Conservation (phyloP, 2,329 filamentous ascomycete species). For the Cyanodermella asteris region DNA sequence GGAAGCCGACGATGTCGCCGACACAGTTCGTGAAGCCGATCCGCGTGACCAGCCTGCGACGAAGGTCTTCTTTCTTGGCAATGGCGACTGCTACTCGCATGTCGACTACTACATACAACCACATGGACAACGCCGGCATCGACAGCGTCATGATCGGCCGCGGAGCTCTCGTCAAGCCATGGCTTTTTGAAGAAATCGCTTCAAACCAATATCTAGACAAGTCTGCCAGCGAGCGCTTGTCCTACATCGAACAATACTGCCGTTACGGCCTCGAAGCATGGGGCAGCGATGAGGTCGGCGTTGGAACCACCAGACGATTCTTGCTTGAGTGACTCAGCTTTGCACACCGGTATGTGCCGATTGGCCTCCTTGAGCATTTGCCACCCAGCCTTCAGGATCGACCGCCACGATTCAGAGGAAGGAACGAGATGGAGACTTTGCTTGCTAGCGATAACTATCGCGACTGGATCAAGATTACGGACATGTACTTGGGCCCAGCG, state of each 20-base stretch:
- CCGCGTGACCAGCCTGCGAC: conserved; percentile 46
- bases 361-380: conserved; percentile 71
- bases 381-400: conserved; percentile 78
- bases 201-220: conserved; percentile 90
- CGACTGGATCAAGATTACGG: conserved; percentile 99
- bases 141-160: conserved; percentile 96
- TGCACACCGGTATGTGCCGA: conserved; percentile 70
- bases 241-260: conserved; percentile 71
- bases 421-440: conserved; percentile 85
- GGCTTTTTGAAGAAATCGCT: conserved; percentile 94
- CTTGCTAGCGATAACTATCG: conserved; percentile 77
- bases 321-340: conserved; percentile 93
- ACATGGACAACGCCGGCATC: conserved; percentile 56
- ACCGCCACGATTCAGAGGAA: conserved; percentile 60
- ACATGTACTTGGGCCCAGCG: conserved; percentile 90
- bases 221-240: conserved; percentile 63
- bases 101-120: conserved; percentile 62
- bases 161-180: conserved; percentile 89
- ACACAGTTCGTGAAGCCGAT: conserved; percentile 63
- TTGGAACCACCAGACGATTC: conserved; percentile 80
- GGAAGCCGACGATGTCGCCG: conserved; percentile 40
- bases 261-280: conserved; percentile 82
- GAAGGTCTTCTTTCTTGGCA: conserved; percentile 78
- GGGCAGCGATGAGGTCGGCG: conserved; percentile 85
- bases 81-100: conserved; percentile 91